Base-by-base conservation (phyloP, 1,284 basidiomycete genomes). In the Ceraceosorus guamensis region DNA sequence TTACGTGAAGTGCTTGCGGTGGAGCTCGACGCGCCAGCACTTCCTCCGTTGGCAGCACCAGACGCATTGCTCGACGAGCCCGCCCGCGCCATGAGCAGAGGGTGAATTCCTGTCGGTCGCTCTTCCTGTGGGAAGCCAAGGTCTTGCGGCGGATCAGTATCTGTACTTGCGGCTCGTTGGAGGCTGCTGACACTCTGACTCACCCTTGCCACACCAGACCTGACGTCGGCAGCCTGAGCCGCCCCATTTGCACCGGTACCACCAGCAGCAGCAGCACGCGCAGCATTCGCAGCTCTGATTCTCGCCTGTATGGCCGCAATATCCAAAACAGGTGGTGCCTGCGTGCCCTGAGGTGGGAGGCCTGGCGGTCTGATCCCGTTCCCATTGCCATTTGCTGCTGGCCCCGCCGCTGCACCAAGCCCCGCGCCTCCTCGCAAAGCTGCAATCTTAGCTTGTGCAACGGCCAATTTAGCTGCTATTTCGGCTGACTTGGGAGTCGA, bases 21-120 rank as follows among this genome's bases (percentile, higher is more conserved):
- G n/a, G n/a, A n/a, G n/a, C n/a, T n/a, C 16, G 48, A 46, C 24
- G 51, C 24, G 18, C 7, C 13, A n/a, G 6, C 16, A 5, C 30
- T 33, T 14, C 44, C n/a, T 0, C 7, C 34, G 33, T 62, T 62
- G 14, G 53, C 57, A 16, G 47, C 31, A 14, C 56, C 31, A 8
- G 60, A 56, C 11, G 58, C 44, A 32, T 37, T 60, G 57, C 46
- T 55, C 59, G 44, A 56, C 56, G 50, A 44, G 16, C 11, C 4
- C 35, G 34, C 57, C 7, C 52, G 35, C 2, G 61, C 46, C 0
- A 70, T 51, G 3, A 73, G 57, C 0, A 71, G 59, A 1, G 71
- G 71, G 52, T 73, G 71, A 35, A 73, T 70, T 6, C 62, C 69
- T 6, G 61, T 65, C 2, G 65, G 67, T 11, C 45, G 37, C 10